Evolutionary conservation across 192 early-diverging fungal species (phyloP).

Genomic region (Coemansia sp.): DNA sequence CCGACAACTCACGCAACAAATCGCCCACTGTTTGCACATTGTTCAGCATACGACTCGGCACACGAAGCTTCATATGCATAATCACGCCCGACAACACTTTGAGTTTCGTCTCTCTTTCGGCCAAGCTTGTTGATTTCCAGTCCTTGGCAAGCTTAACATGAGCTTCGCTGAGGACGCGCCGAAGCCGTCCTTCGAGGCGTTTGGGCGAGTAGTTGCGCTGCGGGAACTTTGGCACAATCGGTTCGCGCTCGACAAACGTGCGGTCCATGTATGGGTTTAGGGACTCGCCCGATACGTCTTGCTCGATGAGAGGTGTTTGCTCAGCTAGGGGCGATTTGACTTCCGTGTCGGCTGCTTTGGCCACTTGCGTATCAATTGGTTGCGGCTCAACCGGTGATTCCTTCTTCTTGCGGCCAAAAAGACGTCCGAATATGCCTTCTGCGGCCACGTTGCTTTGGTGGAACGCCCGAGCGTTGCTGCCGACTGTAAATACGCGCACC

Average conservation of each 20-base stretch:
- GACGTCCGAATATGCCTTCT: slow-evolving; percentile 22
- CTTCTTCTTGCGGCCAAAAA: slow-evolving; percentile 35
- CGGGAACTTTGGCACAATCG: slow-evolving; percentile 23
- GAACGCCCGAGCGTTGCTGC: slow-evolving; percentile 8
- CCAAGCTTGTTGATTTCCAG: slow-evolving; percentile 41
- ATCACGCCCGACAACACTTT: slow-evolving; percentile 45
- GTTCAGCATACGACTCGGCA: slow-evolving; percentile 44
- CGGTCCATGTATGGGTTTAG: neutral
- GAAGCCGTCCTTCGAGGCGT: slow-evolving; percentile 20
- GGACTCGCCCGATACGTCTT: neutral
- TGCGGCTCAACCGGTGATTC: slow-evolving; percentile 4
- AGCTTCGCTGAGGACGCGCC: slow-evolving; percentile 7
- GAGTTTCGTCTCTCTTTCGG: slow-evolving; percentile 27
- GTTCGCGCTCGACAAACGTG: neutral
- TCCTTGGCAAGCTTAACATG: slow-evolving; percentile 18
- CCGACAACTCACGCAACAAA: slow-evolving; percentile 30
- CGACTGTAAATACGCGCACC: neutral
- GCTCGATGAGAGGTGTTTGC: neutral
- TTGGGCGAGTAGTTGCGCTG: slow-evolving; percentile 19
- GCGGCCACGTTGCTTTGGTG: slow-evolving; percentile 24
- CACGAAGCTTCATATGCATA: slow-evolving; percentile 25
- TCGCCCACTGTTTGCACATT: slow-evolving; percentile 45
- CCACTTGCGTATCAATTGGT: neutral
- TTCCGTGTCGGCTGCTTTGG: neutral
- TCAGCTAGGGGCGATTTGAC: neutral